These are phyloP conservation scores for Aspergillus spinulosporus DNA, from an alignment of 2,329 filamentous ascomycete species.

Conservation along the genomic window DNA sequence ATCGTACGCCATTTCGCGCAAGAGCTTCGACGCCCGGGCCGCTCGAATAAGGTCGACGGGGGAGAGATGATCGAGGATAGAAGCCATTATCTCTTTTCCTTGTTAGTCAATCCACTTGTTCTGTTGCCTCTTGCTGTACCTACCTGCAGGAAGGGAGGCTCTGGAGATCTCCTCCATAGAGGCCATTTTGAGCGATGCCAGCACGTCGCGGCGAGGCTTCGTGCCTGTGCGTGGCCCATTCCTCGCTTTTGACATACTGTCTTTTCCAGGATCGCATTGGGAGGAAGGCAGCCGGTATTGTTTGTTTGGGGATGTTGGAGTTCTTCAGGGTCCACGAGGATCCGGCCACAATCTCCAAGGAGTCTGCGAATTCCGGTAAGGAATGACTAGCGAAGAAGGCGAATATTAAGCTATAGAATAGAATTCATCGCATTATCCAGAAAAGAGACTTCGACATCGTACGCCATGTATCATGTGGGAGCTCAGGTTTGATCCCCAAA, in stretches of 20 bases:
- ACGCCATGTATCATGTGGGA: not conserved
- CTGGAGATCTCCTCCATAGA: constrained; percentile 73
- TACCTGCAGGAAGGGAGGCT: constrained; percentile 79
- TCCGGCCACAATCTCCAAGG: constrained; percentile 5
- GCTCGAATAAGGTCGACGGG: constrained; percentile 82
- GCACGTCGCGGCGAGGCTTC: constrained; percentile 54
- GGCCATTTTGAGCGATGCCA: constrained; percentile 75
- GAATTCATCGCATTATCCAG: not conserved
- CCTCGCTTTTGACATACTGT: constrained; percentile 52
- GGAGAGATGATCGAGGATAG: constrained; percentile 85
- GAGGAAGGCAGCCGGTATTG: constrained; percentile 16
- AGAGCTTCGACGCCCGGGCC: constrained; percentile 77
- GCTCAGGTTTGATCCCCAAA: not conserved
- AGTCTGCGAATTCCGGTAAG: constrained; percentile 14
- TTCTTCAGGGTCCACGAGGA: constrained; percentile 13
- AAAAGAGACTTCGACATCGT: constrained; percentile 1
- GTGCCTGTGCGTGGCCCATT: constrained; percentile 39
- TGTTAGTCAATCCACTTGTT: constrained; percentile 24
- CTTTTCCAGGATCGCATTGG: constrained; percentile 29
- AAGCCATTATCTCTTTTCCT: constrained; percentile 73
- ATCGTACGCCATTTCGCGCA: constrained; percentile 98
- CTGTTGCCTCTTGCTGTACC: constrained; percentile 20
- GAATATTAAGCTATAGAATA: not conserved
- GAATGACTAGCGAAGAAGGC: not conserved
- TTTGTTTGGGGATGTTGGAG: constrained; percentile 11